A percentile compares a stretch with the other conserved stretches of the same genome.
Evolutionary conservation across 768 basidiomycete genomes (phyloP).

Genomic region (Fistulinella prunicolor): DNA sequence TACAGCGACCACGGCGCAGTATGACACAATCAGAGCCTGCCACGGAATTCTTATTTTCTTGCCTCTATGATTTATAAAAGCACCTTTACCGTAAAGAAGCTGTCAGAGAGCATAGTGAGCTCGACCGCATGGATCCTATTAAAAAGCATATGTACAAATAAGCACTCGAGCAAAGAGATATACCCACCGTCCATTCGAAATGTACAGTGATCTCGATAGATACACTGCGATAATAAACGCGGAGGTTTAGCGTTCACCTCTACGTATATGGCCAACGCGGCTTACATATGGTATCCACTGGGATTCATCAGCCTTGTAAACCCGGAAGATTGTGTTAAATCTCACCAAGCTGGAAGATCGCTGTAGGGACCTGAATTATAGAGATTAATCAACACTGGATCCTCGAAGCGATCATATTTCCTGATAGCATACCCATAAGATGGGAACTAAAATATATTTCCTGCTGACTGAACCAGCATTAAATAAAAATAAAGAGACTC

Average conservation of each 20-base stretch:
- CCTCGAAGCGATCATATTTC: too few relatives aligned
- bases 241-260: too few relatives aligned
- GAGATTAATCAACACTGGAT: background rate
- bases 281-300: too few relatives aligned
- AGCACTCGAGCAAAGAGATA: background rate
- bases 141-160: too few relatives aligned
- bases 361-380: background rate
- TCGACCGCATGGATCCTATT: too few relatives aligned
- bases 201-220: background rate
- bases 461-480: background rate
- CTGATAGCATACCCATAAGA: constrained; percentile 1
- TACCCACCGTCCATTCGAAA: background rate
- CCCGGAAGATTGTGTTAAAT: background rate
- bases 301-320: background rate
- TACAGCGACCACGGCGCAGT: background rate
- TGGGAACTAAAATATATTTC: background rate
- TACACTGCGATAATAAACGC: background rate
- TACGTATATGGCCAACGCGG: too few relatives aligned
- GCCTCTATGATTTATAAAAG: background rate
- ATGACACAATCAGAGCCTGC: background rate
- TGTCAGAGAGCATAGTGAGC: too few relatives aligned
- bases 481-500: background rate
- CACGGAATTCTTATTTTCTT: background rate
- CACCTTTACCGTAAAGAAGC: too few relatives aligned
- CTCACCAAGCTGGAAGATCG: constrained; percentile 4